phyloP scores from a whole-genome alignment of 441 rosid genomes.

The Manihot esculenta region DNA sequence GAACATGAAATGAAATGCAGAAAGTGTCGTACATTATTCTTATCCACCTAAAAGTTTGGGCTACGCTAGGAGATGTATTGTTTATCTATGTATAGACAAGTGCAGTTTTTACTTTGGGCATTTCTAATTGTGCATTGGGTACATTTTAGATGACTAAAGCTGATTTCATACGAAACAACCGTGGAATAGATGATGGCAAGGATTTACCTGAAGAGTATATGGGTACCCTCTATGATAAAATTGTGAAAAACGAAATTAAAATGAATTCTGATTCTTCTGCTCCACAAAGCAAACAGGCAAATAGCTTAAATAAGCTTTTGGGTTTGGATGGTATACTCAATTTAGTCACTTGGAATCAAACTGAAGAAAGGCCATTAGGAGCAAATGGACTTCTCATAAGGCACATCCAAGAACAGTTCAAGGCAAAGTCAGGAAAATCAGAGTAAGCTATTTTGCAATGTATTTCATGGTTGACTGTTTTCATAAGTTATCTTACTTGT shows the following conservation, averaged over 20 bases:
- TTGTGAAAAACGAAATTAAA: conserved; percentile 90
- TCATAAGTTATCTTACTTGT: too few relatives aligned
- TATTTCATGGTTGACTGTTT: conserved; percentile 12
- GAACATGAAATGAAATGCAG: background rate
- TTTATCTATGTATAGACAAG: conserved; percentile 9
- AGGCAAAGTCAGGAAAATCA: conserved; percentile 88
- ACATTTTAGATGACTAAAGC: conserved; percentile 80
- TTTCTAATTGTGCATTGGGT: conserved; percentile 35
- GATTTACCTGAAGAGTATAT: conserved; percentile 95
- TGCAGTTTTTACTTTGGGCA: conserved; percentile 10
- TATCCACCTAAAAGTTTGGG: background rate
- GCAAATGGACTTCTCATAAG: conserved; percentile 95
- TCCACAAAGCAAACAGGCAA: conserved; percentile 85
- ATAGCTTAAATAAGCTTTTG: conserved; percentile 80
- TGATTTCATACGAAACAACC: conserved; percentile 84
- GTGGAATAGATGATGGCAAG: conserved; percentile 98
- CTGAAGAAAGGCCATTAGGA: conserved; percentile 89
- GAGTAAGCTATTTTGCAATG: conserved; percentile 56
- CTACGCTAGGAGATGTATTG: background rate
- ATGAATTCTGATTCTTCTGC: conserved; percentile 81
- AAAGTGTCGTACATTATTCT: conserved; percentile 1
- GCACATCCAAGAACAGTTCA: conserved; percentile 95
- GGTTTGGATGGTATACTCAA: conserved; percentile 96
- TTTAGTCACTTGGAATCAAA: conserved; percentile 79
- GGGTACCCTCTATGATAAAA: conserved; percentile 77